phyloP scores from a whole-genome alignment of 495 filamentous ascomycete genomes.

The Penicillium odoratum region DNA sequence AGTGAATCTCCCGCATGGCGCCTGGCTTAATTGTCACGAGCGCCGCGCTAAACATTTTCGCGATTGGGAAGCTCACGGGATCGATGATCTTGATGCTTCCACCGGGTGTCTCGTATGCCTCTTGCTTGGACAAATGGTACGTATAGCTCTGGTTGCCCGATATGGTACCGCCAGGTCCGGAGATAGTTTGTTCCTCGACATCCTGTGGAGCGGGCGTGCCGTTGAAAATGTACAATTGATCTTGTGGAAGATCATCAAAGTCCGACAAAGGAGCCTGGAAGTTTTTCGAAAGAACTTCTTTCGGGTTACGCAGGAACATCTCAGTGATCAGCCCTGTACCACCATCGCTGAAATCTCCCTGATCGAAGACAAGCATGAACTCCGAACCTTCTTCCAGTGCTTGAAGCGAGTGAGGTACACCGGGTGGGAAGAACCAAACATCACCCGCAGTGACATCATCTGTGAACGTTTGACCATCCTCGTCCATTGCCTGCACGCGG shows the following conservation, averaged over 20 bases:
- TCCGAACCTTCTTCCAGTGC: conserved; percentile 6
- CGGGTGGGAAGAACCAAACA: conserved; percentile 10
- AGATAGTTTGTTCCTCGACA: conserved; percentile 5
- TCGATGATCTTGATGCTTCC: conserved; percentile 16
- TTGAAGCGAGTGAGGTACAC: conserved; percentile 10
- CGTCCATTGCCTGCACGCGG: conserved; percentile 9
- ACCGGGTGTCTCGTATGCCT: conserved; percentile 8
- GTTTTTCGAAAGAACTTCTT: conserved; percentile 11
- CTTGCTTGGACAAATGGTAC: conserved; percentile 11
- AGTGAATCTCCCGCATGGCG: conserved; percentile 11
- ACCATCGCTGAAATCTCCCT: conserved; percentile 8
- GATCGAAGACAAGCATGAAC: conserved; percentile 11
- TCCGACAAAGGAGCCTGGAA: conserved; percentile 6
- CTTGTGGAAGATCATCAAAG: conserved; percentile 8
- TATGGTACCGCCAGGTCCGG: conserved; percentile 1
- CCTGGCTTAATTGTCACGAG: conserved; percentile 13
- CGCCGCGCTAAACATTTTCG: conserved; percentile 7
- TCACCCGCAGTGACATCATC: conserved; percentile 10
- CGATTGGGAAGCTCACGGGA: conserved; percentile 10
- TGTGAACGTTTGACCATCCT: conserved; percentile 10
- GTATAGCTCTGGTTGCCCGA: conserved; percentile 11
- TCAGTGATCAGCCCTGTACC: conserved; percentile 5
- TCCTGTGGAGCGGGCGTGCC: conserved; percentile 8
- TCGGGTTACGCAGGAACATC: conserved; percentile 12
- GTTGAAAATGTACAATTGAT: conserved; percentile 12